A percentile compares a stretch with the other conserved stretches of the same genome.
These are phyloP conservation scores for Alternaria triticimaculans DNA, from an alignment of 2,329 filamentous ascomycete species.

Conservation along the genomic window DNA sequence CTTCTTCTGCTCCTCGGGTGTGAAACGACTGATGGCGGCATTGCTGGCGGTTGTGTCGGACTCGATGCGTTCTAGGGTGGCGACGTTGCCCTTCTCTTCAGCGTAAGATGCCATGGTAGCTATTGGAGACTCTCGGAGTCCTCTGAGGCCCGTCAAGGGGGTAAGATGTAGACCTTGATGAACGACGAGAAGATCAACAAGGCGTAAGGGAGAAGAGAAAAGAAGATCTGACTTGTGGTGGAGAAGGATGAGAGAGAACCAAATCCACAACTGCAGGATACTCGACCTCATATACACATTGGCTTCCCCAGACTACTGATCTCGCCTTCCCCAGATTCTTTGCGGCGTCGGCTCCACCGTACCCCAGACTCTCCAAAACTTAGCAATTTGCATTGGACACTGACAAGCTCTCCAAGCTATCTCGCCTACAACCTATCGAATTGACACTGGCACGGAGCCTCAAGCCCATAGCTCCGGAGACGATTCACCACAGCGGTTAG, in stretches of 20 bases:
- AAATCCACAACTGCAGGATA: not conserved
- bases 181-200: not conserved
- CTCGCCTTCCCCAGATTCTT: conserved; percentile 19
- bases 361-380: conserved; percentile 15
- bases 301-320: not conserved
- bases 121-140: not conserved
- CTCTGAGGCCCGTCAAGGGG: not conserved
- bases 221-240: not conserved
- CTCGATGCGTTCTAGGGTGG: conserved; percentile 25
- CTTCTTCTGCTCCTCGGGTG: conserved; percentile 31
- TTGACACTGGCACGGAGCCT: not conserved
- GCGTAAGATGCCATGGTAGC: conserved; percentile 21
- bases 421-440: not conserved
- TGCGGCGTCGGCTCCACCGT: conserved; percentile 13
- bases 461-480: conserved; percentile 12
- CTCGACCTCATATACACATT: conserved; percentile 13
- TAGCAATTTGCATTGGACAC: conserved; percentile 1
- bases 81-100: conserved; percentile 28
- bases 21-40: conserved; percentile 26
- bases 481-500: conserved; percentile 3
- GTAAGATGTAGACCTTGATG: not conserved
- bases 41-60: conserved; percentile 19
- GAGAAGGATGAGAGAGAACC: not conserved
- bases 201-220: not conserved
- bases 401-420: not conserved